These are phyloP conservation scores for Talaromyces sp. DNA, from an alignment of 2,329 filamentous ascomycete genomes.

Conservation along the genomic window DNA sequence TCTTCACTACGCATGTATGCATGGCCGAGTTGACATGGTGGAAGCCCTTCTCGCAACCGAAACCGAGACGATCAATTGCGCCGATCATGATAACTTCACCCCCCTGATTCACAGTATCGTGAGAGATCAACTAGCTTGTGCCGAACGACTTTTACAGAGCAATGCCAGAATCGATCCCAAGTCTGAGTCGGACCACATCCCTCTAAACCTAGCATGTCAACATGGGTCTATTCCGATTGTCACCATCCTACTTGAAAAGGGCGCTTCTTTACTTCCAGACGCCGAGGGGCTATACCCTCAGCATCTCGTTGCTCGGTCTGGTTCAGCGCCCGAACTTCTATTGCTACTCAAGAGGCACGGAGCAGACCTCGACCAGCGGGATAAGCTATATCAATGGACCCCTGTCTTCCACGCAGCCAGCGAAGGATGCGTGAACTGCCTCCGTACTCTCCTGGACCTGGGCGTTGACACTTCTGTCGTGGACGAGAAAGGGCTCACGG, in stretches of 20 bases:
- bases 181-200: slow-evolving; percentile 86
- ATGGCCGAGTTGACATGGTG: slow-evolving; percentile 81
- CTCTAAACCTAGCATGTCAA: slow-evolving; percentile 90
- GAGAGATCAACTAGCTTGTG: slow-evolving; percentile 74
- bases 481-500: slow-evolving; percentile 88
- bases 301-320: slow-evolving; percentile 87
- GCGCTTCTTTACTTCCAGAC: slow-evolving; percentile 80
- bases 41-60: slow-evolving; percentile 65
- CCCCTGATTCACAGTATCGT: slow-evolving; percentile 93
- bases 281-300: slow-evolving; percentile 97
- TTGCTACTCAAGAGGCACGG: slow-evolving; percentile 77
- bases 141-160: slow-evolving; percentile 67
- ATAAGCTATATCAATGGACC: slow-evolving; percentile 97
- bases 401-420: slow-evolving; percentile 93
- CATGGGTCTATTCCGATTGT: slow-evolving; percentile 83
- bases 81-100: slow-evolving; percentile 96
- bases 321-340: slow-evolving; percentile 72
- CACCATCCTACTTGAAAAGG: slow-evolving; percentile 73
- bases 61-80: slow-evolving; percentile 72
- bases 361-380: slow-evolving; percentile 82
- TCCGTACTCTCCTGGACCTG: slow-evolving; percentile 73
- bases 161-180: slow-evolving; percentile 81
- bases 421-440: slow-evolving; percentile 86
- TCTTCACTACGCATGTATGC: slow-evolving; percentile 93
- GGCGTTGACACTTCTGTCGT: slow-evolving; percentile 72